phyloP scores from a whole-genome alignment of 495 filamentous ascomycete species.

The Neurospora sp. region DNA sequence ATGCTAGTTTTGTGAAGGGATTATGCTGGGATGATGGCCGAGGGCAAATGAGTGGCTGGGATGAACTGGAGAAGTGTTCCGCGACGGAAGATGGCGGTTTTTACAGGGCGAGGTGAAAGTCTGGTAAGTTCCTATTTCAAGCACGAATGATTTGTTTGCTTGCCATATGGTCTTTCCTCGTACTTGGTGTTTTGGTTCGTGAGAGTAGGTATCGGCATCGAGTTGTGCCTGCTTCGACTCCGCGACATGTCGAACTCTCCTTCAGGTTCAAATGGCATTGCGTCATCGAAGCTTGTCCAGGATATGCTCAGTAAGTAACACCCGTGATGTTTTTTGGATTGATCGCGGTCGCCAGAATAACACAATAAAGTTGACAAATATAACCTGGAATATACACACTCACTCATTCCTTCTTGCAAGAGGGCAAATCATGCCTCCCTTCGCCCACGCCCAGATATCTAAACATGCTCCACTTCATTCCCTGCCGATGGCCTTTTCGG shows the following conservation, averaged over 20 bases:
- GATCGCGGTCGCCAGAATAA: neutral
- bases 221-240: neutral
- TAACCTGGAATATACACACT: neutral
- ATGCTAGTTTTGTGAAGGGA: neutral
- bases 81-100: neutral
- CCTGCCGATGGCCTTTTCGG: neutral
- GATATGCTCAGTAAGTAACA: neutral
- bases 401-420: neutral
- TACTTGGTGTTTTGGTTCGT: neutral
- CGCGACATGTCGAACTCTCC: neutral
- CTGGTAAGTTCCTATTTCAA: neutral
- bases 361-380: neutral
- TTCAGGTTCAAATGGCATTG: neutral
- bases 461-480: neutral
- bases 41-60: neutral
- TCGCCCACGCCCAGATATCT: neutral
- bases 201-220: neutral
- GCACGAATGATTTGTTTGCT: neutral
- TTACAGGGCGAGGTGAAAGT: neutral
- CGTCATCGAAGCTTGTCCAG: neutral
- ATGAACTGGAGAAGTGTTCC: neutral
- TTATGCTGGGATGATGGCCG: neutral
- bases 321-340: neutral
- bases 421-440: neutral
- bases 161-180: neutral